phyloP scores from a whole-genome alignment of 768 basidiomycete species.

The Rhodotorula paludigena region DNA sequence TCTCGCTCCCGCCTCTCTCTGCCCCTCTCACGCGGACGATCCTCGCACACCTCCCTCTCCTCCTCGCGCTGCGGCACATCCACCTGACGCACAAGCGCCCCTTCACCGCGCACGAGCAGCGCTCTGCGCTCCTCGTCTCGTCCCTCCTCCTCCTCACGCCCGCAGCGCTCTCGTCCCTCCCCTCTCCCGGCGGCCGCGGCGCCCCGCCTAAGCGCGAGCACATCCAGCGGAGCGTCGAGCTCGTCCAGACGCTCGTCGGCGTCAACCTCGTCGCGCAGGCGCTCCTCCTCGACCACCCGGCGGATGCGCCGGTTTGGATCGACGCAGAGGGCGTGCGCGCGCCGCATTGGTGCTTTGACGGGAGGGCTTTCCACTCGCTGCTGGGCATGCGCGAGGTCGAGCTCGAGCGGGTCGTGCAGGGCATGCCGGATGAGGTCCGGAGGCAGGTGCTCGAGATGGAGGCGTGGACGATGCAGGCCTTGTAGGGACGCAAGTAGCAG shows the following conservation, averaged over 20 bases:
- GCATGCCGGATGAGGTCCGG: background rate
- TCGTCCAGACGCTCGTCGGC: constrained; percentile 8
- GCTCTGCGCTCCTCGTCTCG: constrained; percentile 18
- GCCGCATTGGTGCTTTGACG: constrained; percentile 11
- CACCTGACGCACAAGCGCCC: constrained; percentile 2
- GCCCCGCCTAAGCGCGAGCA: background rate
- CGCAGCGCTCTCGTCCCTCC: background rate
- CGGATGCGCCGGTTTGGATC: background rate
- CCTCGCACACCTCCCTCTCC: constrained; percentile 8
- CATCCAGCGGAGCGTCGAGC: constrained; percentile 18
- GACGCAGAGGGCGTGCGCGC: background rate
- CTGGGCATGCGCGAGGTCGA: background rate
- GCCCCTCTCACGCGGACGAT: constrained; percentile 5
- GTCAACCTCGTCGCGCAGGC: constrained; percentile 11
- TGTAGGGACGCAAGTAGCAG: background rate
- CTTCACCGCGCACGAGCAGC: background rate
- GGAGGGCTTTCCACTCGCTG: constrained; percentile 2
- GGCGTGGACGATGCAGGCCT: background rate
- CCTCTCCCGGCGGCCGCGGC: background rate
- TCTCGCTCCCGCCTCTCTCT: background rate
- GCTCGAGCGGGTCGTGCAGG: background rate
- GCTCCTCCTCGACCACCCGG: constrained; percentile 2
- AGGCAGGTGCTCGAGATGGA: background rate
- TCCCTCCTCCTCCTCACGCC: constrained; percentile 4
- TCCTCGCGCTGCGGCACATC: constrained; percentile 22